Percentiles rank a stretch among this genome's conserved stretches.
phyloP scores from a whole-genome alignment of 371 early-diverging fungal genomes.

The Mucor mucedo region DNA sequence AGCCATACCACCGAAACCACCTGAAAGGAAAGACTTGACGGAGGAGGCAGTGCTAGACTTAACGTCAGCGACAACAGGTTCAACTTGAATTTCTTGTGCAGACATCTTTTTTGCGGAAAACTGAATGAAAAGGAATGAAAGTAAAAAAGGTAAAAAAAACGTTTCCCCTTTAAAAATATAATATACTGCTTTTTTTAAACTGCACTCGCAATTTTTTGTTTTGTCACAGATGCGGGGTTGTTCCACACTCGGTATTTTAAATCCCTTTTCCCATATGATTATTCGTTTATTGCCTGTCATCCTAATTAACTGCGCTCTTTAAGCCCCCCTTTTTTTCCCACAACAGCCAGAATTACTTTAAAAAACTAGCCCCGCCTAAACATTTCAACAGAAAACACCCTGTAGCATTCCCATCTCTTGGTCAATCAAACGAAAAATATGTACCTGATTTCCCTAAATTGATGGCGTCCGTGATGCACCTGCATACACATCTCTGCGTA shows the following conservation, averaged over 20 bases:
- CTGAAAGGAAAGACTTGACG: slow-evolving; percentile 93
- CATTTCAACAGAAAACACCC: too few relatives aligned
- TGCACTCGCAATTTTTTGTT: neutral
- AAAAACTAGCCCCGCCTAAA: too few relatives aligned
- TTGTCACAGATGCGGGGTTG: too few relatives aligned
- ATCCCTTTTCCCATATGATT: neutral
- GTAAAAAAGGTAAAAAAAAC: slow-evolving; percentile 7
- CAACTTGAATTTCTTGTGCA: slow-evolving; percentile 13
- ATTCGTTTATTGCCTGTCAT: neutral
- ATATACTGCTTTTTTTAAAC: slow-evolving; percentile 12
- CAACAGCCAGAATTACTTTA: too few relatives aligned
- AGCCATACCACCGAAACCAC: slow-evolving; percentile 91
- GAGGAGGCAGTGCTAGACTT: slow-evolving; percentile 43
- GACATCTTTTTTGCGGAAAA: slow-evolving; percentile 8
- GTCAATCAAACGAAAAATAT: too few relatives aligned
- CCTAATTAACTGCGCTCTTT: too few relatives aligned
- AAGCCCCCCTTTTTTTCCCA: slow-evolving; percentile 1
- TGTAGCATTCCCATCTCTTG: too few relatives aligned
- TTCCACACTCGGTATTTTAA: neutral
- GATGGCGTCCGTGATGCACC: too few relatives aligned
- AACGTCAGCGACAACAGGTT: slow-evolving; percentile 13
- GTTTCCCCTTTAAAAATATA: too few relatives aligned
- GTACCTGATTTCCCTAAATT: too few relatives aligned
- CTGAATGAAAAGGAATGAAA: neutral
- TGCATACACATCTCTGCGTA: too few relatives aligned